Evolutionary conservation across 306 rosid species (phyloP).

Genomic region (Styphnolobium japonicum): DNA sequence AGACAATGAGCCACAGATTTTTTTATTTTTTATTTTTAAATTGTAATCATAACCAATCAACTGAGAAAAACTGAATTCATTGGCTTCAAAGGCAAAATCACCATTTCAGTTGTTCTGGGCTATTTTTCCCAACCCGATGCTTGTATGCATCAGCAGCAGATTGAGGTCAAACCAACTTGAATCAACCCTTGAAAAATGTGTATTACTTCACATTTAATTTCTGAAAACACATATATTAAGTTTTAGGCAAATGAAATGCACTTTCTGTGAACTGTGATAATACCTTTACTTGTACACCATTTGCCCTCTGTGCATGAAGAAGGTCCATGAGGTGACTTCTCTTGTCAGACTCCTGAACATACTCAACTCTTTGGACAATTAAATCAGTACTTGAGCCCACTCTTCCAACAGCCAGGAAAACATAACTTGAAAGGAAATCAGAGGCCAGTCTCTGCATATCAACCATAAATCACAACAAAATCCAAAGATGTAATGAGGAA

Average conservation of each 20-base stretch:
- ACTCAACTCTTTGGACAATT: slow-evolving; percentile 95
- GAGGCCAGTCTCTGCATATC: slow-evolving; percentile 89
- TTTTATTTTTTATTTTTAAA: too few relatives aligned
- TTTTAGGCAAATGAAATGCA: not conserved
- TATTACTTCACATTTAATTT: not conserved
- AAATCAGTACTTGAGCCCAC: slow-evolving; percentile 98
- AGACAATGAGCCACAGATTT: not conserved
- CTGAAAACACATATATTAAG: not conserved
- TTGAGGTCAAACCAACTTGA: not conserved
- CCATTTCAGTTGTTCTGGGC: not conserved
- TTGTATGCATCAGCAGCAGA: not conserved
- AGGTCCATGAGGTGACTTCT: slow-evolving; percentile 99
- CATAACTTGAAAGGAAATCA: slow-evolving; percentile 84
- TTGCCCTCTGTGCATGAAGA: slow-evolving; percentile 95
- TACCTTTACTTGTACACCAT: slow-evolving; percentile 90
- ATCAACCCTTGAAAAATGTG: not conserved
- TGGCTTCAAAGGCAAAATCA: not conserved
- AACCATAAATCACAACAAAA: slow-evolving; percentile 23
- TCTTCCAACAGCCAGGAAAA: slow-evolving; percentile 97
- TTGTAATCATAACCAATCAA: slow-evolving; percentile 11
- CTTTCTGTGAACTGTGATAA: slow-evolving; percentile 6
- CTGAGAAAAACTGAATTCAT: not conserved
- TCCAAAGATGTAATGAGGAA: slow-evolving; percentile 2
- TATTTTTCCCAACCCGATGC: not conserved
- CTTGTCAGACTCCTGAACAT: slow-evolving; percentile 91